phyloP scores from a whole-genome alignment of 805 yeast species.

The Candida pseudoglaebosa region DNA sequence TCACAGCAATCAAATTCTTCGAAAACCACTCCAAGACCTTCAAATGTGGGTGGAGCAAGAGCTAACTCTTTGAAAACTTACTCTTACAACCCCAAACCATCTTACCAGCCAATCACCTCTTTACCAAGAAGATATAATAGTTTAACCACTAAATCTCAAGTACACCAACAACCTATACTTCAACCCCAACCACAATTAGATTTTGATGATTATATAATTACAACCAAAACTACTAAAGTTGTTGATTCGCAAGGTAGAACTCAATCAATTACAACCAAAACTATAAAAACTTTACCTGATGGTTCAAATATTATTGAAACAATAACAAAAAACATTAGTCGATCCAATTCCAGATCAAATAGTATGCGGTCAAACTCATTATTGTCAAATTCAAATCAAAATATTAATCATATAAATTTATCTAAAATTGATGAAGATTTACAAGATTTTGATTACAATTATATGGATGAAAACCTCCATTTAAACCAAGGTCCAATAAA shows the following conservation, averaged over 20 bases:
- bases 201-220: constrained; percentile 22
- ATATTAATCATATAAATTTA: constrained; percentile 20
- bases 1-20: not conserved
- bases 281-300: constrained; percentile 34
- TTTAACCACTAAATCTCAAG: constrained; percentile 10
- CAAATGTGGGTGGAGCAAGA: constrained; percentile 12
- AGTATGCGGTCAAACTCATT: constrained; percentile 23
- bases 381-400: constrained; percentile 13
- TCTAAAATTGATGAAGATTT: constrained; percentile 41
- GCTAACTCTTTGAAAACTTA: constrained; percentile 34
- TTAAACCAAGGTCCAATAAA: not conserved
- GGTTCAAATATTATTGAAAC: constrained; percentile 42
- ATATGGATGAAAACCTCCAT: constrained; percentile 10
- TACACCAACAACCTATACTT: constrained; percentile 1
- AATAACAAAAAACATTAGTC: constrained; percentile 36
- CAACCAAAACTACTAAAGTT: constrained; percentile 42
- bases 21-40: not conserved
- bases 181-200: constrained; percentile 4
- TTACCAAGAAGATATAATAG: constrained; percentile 18
- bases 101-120: constrained; percentile 24
- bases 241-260: constrained; percentile 39
- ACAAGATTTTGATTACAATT: constrained; percentile 40
- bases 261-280: constrained; percentile 36
- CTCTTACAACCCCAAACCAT: constrained; percentile 36
- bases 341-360: constrained; percentile 30